Evolutionary conservation across 768 basidiomycete genomes (phyloP), one percentile per base, ranked within the genome.

Genomic region (Boletus coccyginus): DNA sequence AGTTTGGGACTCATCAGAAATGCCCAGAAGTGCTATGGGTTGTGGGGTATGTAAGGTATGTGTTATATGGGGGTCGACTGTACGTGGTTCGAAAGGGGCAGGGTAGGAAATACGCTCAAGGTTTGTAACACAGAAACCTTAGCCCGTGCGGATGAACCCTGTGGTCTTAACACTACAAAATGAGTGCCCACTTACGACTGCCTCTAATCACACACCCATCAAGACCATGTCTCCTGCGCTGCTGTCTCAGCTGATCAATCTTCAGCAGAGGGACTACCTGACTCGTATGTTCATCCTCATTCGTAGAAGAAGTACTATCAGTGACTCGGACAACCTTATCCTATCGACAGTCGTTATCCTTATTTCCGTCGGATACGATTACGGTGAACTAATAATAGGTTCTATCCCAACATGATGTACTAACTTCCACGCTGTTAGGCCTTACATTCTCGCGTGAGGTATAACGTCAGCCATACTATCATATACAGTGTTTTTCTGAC

Each of bases 391-490:
- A n/a, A n/a, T n/a, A n/a, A 16, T 24, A 5, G 3, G 33, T 13
- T 47, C 36, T 44, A 3, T 39, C 6, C 12, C 2, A 7, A 9
- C 2, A 13, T 2, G 3, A 52, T 10, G 4, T 50, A 36, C 10
- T 11, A 5, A 54, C 10, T 13, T 19, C 1, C 17, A 16, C 16
- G n/a, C 44, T 19, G 1, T 17, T 32, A 62, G 60, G 44, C 38
- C 58, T 62, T 3, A 56, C 54, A 24, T 47, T 62, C 8, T 32
- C 58, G 10, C 17, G 42, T 7, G 54, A 62, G 51, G 60, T 60
- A 60, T 17, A 5, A 5, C 11, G 17, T 1, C 36, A 17, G 16
- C 17, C 12, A 1, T 3, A 12, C 9, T 3, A 3, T 14, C 17
- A 31, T 27, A 39, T 2, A 24, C 13, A 1, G 24, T 0, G 7